phyloP scores from a whole-genome alignment of 345 rosid genomes.

The Triadica sebifera region DNA sequence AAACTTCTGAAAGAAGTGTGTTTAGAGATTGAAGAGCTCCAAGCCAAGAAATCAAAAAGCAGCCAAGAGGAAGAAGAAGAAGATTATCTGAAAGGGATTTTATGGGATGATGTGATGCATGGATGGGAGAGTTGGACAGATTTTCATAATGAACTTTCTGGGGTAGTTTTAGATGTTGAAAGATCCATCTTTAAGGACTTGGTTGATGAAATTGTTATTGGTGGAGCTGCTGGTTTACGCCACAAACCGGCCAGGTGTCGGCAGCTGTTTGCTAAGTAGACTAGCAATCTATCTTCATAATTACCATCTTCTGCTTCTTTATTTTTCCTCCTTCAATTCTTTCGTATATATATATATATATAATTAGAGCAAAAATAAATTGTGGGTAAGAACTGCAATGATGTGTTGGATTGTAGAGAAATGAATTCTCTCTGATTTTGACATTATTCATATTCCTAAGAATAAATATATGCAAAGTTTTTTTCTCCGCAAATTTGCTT shows the following conservation, averaged over 20 bases:
- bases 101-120: conserved; percentile 63
- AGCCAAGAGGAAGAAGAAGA: conserved; percentile 58
- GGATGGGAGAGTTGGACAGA: conserved; percentile 67
- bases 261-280: conserved; percentile 55
- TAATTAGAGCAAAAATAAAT: conserved; percentile 23
- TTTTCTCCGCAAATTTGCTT: not conserved
- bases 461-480: not conserved
- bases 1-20: conserved; percentile 77
- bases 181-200: conserved; percentile 78
- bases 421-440: conserved; percentile 22
- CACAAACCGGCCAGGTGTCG: conserved; percentile 49
- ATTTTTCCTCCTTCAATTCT: not conserved
- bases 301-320: not conserved
- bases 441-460: conserved; percentile 27
- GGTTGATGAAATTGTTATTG: conserved; percentile 63
- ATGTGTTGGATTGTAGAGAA: conserved; percentile 26
- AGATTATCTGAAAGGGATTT: conserved; percentile 49
- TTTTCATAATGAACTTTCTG: conserved; percentile 51
- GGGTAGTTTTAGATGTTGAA: conserved; percentile 71
- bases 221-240: conserved; percentile 41
- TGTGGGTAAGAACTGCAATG: conserved; percentile 15
- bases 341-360: not conserved
- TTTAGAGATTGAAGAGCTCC: conserved; percentile 56
- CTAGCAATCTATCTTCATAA: conserved; percentile 4
- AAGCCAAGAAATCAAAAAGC: conserved; percentile 43